phyloP scores from a whole-genome alignment of 345 rosid species.

The Melaleuca quinquenervia region DNA sequence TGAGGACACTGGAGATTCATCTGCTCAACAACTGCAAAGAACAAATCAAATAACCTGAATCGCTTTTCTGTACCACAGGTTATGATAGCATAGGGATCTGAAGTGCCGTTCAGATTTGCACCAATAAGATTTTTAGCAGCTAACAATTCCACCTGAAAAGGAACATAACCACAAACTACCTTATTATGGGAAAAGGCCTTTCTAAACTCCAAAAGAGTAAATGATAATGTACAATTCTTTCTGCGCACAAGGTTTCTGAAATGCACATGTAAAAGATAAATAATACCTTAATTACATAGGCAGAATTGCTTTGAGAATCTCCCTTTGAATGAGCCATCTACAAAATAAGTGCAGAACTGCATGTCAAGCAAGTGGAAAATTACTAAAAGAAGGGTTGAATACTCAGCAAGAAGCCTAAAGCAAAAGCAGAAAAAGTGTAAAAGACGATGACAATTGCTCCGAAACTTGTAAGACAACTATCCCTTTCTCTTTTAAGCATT shows the following conservation, averaged over 20 bases:
- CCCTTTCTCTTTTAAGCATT: background rate
- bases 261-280: background rate
- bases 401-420: background rate
- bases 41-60: slow-evolving; percentile 59
- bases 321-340: slow-evolving; percentile 65
- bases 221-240: background rate
- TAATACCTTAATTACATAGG: slow-evolving; percentile 60
- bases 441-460: background rate
- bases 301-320: slow-evolving; percentile 53
- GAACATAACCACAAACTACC: background rate
- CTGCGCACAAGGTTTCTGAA: background rate
- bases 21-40: background rate
- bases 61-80: slow-evolving; percentile 92
- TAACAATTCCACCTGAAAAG: slow-evolving; percentile 71
- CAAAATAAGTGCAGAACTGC: slow-evolving; percentile 88
- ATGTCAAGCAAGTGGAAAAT: slow-evolving; percentile 64
- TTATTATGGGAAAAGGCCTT: background rate
- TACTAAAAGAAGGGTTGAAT: slow-evolving; percentile 27
- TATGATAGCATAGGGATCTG: slow-evolving; percentile 97
- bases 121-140: slow-evolving; percentile 97
- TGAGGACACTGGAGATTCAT: background rate
- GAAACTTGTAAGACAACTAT: background rate
- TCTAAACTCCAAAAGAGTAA: background rate
- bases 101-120: slow-evolving; percentile 93
- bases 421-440: background rate